Percentiles rank a stretch among this genome's conserved stretches.
phyloP scores from a whole-genome alignment of 352 stramenopile species.

The Detonula confervacea region DNA sequence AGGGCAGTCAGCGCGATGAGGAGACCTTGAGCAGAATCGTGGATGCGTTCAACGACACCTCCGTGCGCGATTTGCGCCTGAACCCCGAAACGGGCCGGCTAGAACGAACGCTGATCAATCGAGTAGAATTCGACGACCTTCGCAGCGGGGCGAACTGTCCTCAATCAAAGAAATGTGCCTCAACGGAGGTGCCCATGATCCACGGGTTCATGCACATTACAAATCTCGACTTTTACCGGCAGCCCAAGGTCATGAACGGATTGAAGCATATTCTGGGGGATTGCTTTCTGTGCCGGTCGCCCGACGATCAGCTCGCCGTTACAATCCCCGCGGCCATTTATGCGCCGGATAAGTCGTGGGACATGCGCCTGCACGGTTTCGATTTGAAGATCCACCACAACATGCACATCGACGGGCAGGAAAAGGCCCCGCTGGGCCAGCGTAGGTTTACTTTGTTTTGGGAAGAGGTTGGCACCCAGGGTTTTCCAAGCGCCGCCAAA shows the following conservation, averaged over 20 bases:
- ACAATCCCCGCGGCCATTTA: conserved; percentile 35
- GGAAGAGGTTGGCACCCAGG: too few relatives aligned
- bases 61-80: conserved; percentile 3
- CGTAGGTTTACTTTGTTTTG: too few relatives aligned
- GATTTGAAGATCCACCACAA: conserved; percentile 44
- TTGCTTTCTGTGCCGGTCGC: conserved; percentile 42
- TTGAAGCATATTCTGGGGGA: conserved; percentile 34
- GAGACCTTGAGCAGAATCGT: conserved; percentile 19
- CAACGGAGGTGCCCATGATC: conserved; percentile 23
- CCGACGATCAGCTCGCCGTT: conserved; percentile 51
- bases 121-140: too few relatives aligned
- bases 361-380: conserved; percentile 17
- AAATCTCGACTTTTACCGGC: conserved; percentile 51
- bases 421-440: too few relatives aligned
- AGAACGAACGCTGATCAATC: too few relatives aligned
- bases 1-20: conserved; percentile 4
- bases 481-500: too few relatives aligned
- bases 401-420: too few relatives aligned
- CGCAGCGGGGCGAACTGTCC: too few relatives aligned
- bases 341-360: conserved; percentile 28
- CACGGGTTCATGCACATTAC: conserved; percentile 67
- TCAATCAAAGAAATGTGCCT: too few relatives aligned
- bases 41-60: conserved; percentile 36
- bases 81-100: not conserved
- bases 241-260: conserved; percentile 13